Evolutionary conservation across 345 rosid genomes (phyloP).

Genomic region (Linum tenue): DNA sequence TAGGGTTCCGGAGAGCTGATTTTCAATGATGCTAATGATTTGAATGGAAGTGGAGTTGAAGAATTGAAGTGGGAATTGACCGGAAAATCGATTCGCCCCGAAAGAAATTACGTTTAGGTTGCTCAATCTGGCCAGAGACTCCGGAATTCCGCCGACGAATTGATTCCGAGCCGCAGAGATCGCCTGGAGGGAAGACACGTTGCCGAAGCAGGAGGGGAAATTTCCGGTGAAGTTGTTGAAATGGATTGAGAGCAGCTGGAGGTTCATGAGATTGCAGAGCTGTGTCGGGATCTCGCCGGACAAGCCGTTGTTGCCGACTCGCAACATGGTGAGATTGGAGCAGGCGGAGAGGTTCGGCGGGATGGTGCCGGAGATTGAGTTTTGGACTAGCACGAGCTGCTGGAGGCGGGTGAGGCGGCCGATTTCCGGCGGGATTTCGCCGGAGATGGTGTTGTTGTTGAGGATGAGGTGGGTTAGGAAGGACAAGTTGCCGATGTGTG

Average conservation of each 20-base stretch:
- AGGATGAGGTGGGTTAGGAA: conserved; percentile 10
- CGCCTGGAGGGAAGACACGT: conserved; percentile 10
- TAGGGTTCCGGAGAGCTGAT: conserved; percentile 25
- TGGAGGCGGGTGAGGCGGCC: neutral
- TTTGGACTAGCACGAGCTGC: neutral
- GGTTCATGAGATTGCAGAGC: conserved; percentile 4
- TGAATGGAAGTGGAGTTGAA: conserved; percentile 8
- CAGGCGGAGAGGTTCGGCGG: neutral
- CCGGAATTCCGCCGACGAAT: conserved; percentile 18
- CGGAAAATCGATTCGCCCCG: conserved; percentile 18
- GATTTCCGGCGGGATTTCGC: conserved; percentile 9
- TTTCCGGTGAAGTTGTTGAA: conserved; percentile 15
- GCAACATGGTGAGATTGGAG: neutral
- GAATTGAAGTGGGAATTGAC: conserved; percentile 22
- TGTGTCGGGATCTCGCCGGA: neutral
- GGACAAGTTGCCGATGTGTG: conserved; percentile 15
- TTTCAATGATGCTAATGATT: conserved; percentile 4
- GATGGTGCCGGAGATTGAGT: neutral
- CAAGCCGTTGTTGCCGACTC: neutral
- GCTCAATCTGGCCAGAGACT: conserved; percentile 15
- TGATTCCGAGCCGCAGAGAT: conserved; percentile 12
- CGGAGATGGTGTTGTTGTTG: conserved; percentile 10
- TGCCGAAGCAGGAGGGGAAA: conserved; percentile 20
- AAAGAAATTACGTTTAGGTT: conserved; percentile 16
- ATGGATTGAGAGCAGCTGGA: conserved; percentile 18